Evolutionary conservation across 768 basidiomycete species (phyloP).

Genomic region (Coprinopsis strossmayeri): DNA sequence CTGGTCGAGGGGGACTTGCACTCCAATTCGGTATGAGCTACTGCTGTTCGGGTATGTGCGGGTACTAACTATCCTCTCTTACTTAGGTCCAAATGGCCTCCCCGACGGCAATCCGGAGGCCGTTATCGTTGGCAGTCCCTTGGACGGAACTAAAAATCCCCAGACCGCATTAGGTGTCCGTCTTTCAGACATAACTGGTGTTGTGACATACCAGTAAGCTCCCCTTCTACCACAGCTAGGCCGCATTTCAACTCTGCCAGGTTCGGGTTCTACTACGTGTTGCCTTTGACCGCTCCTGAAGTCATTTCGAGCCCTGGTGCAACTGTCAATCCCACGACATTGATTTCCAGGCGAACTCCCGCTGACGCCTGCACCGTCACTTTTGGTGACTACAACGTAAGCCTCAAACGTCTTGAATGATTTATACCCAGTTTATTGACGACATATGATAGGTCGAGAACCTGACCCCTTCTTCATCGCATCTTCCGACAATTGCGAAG

Average conservation of each 20-base stretch:
- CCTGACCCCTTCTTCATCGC: conserved; percentile 40
- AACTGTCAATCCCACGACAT: conserved; percentile 30
- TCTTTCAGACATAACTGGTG: conserved; percentile 46
- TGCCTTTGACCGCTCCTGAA: conserved; percentile 49
- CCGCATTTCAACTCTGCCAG: conserved; percentile 16
- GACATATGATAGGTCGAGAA: conserved; percentile 42
- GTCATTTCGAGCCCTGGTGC: conserved; percentile 33
- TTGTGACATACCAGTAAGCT: conserved; percentile 44
- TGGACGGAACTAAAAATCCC: conserved; percentile 50
- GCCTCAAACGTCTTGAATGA: conserved; percentile 8
- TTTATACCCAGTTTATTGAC: not conserved
- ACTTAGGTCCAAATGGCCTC: conserved; percentile 37
- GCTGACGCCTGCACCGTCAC: conserved; percentile 37
- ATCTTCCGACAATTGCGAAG: conserved; percentile 40
- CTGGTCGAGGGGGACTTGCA: conserved; percentile 48
- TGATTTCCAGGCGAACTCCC: conserved; percentile 20
- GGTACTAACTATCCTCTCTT: conserved; percentile 1
- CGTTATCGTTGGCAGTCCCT: conserved; percentile 44
- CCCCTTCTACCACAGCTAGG: not conserved
- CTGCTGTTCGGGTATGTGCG: not conserved
- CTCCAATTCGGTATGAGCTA: conserved; percentile 35
- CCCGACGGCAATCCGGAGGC: conserved; percentile 55
- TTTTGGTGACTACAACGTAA: conserved; percentile 56
- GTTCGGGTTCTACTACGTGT: conserved; percentile 50
- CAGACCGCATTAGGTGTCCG: conserved; percentile 37